phyloP scores from a whole-genome alignment of 768 basidiomycete species.

The Dentipellis sp. region DNA sequence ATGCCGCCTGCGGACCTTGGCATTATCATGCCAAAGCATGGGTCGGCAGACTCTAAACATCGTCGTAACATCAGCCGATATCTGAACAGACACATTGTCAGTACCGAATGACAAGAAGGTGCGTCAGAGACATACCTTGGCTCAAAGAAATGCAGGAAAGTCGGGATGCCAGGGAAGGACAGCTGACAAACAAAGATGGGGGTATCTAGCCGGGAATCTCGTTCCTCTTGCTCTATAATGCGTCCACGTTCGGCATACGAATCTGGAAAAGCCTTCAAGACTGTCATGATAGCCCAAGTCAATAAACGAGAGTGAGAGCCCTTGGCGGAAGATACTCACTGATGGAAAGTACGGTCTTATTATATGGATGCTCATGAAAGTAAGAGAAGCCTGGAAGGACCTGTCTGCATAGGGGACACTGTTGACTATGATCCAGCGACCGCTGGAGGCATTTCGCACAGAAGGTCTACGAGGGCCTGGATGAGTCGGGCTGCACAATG shows the following conservation, averaged over 20 bases:
- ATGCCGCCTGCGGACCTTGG: conserved; percentile 26
- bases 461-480: conserved; percentile 58
- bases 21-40: conserved; percentile 93
- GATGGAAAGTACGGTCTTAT: conserved; percentile 62
- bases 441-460: conserved; percentile 85
- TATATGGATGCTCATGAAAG: conserved; percentile 73
- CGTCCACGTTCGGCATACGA: conserved; percentile 55
- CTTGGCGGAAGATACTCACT: conserved; percentile 28
- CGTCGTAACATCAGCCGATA: conserved; percentile 96
- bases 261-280: conserved; percentile 61
- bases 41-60: conserved; percentile 69
- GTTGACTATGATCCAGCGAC: conserved; percentile 73
- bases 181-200: conserved; percentile 89
- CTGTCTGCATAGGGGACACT: conserved; percentile 84
- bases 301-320: conserved; percentile 3
- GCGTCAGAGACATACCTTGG: conserved; percentile 43
- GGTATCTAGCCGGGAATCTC: conserved; percentile 70
- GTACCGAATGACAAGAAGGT: not conserved
- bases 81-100: conserved; percentile 22
- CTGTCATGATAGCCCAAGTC: conserved; percentile 22
- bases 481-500: conserved; percentile 4
- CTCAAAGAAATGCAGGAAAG: conserved; percentile 87
- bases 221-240: conserved; percentile 66
- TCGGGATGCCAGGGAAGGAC: conserved; percentile 87
- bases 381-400: conserved; percentile 66